Conservation (phyloP, 1,139 yeast species). For the Saccharomyces pastorianus region DNA sequence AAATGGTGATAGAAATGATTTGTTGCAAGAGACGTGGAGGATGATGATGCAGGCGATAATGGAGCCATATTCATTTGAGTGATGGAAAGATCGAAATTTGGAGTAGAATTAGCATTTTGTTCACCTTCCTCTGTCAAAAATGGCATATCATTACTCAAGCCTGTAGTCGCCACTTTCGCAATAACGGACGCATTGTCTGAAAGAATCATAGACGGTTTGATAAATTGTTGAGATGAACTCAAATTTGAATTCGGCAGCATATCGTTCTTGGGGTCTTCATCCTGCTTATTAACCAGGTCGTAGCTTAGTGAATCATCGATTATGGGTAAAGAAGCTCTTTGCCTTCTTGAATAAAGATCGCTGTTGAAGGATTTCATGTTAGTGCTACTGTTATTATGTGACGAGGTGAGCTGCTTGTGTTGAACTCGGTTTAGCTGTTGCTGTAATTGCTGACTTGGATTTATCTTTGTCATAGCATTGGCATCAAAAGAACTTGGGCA, state of each 20-base stretch:
- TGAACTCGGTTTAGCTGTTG: not conserved
- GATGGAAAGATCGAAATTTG: slow-evolving; percentile 54
- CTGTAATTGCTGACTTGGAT: not conserved
- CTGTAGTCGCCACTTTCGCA: slow-evolving; percentile 16
- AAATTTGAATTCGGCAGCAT: not conserved
- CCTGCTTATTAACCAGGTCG: slow-evolving; percentile 17
- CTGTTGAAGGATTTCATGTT: slow-evolving; percentile 10
- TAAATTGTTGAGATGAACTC: slow-evolving; percentile 6
- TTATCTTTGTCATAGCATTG: not conserved
- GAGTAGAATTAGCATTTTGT: not conserved
- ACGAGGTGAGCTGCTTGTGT: slow-evolving; percentile 4
- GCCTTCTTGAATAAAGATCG: slow-evolving; percentile 14
- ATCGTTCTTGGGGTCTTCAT: slow-evolving; percentile 4
- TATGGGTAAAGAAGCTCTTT: slow-evolving; percentile 22
- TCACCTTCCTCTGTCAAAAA: not conserved
- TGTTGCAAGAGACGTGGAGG: not conserved
- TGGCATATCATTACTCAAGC: slow-evolving; percentile 61
- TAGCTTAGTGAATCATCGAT: slow-evolving; percentile 17
- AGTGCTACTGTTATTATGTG: slow-evolving; percentile 4
- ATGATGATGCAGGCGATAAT: not conserved
- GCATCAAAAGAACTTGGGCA: not conserved
- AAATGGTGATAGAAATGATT: not conserved
- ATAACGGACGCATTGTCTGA: slow-evolving; percentile 11
- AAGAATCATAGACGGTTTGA: slow-evolving; percentile 15
- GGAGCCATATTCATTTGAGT: slow-evolving; percentile 42